Conservation (phyloP, 495 filamentous ascomycete genomes). For the Glutinoglossum americanum region DNA sequence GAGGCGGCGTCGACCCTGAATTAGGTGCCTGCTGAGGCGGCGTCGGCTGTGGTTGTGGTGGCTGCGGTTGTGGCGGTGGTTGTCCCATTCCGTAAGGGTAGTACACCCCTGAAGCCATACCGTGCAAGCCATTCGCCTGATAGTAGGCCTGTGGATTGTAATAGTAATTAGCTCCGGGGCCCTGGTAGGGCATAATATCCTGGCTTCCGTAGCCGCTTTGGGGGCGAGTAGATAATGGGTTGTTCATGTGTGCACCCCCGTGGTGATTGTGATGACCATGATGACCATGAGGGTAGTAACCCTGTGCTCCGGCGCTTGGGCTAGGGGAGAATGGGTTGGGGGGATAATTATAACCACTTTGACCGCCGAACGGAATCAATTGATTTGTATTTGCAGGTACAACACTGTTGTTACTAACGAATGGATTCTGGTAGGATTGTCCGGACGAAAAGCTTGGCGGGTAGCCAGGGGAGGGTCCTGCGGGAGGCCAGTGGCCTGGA, state of each 20-base stretch:
- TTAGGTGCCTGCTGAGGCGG: conserved; percentile 6
- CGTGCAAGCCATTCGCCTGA: not conserved
- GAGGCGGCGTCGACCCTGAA: conserved; percentile 14
- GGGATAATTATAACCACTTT: conserved; percentile 19
- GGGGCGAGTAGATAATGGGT: conserved; percentile 13
- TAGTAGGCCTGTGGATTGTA: conserved; percentile 9
- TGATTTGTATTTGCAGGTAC: conserved; percentile 19
- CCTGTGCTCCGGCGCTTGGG: conserved; percentile 11
- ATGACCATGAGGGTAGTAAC: conserved; percentile 5
- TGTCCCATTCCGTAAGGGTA: conserved; percentile 5
- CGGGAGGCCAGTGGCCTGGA: conserved; percentile 16
- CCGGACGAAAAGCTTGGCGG: conserved; percentile 26
- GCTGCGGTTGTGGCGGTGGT: conserved; percentile 9
- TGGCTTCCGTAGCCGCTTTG: conserved; percentile 21
- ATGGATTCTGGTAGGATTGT: conserved; percentile 17
- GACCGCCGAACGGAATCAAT: conserved; percentile 15
- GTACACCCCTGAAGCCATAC: conserved; percentile 1
- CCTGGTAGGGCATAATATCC: conserved; percentile 28
- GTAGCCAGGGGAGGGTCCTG: conserved; percentile 19
- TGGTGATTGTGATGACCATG: conserved; percentile 16
- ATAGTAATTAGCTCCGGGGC: conserved; percentile 21
- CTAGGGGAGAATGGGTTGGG: conserved; percentile 20
- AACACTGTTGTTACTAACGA: conserved; percentile 12
- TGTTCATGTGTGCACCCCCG: not conserved
- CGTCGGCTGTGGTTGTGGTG: conserved; percentile 10